Evolutionary conservation across 73 alveolate genomes (phyloP).

Genomic region (Loxodes magnus): DNA sequence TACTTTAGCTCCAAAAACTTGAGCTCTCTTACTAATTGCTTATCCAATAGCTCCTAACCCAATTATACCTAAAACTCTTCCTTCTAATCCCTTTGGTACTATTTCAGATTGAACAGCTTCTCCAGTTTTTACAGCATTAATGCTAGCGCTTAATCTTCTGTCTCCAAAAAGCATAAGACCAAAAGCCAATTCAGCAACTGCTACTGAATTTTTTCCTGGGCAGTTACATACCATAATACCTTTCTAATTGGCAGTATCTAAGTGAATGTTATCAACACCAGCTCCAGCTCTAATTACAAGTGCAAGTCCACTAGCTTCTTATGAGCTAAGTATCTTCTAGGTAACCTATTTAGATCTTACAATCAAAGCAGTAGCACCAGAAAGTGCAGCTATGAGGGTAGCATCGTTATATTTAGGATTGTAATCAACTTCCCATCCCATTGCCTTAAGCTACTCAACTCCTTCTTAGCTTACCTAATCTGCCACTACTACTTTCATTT

Average conservation of each 20-base stretch:
- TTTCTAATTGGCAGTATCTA: slow-evolving; percentile 41
- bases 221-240: slow-evolving; percentile 75
- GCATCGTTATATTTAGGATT: slow-evolving; percentile 37
- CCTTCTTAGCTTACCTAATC: slow-evolving; percentile 41
- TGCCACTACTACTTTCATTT: slow-evolving; percentile 36
- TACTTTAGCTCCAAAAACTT: slow-evolving; percentile 66
- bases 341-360: slow-evolving; percentile 74
- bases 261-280: slow-evolving; percentile 67
- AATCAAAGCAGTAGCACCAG: slow-evolving; percentile 30
- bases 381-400: slow-evolving; percentile 27
- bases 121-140: no score
- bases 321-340: slow-evolving; percentile 35
- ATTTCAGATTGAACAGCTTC: no score
- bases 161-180: slow-evolving; percentile 53
- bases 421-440: slow-evolving; percentile 31
- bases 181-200: slow-evolving; percentile 80
- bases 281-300: slow-evolving; percentile 84
- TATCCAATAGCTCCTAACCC: slow-evolving; percentile 68
- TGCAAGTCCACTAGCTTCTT: slow-evolving; percentile 39
- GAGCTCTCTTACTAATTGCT: slow-evolving; percentile 39
- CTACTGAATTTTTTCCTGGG: slow-evolving; percentile 84
- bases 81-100: slow-evolving; percentile 44
- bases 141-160: slow-evolving; percentile 42
- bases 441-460: slow-evolving; percentile 23
- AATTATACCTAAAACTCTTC: slow-evolving; percentile 62